These are phyloP conservation scores for Myxozyma vanderwaltii DNA, from an alignment of 805 yeast genomes.

Conservation along the genomic window DNA sequence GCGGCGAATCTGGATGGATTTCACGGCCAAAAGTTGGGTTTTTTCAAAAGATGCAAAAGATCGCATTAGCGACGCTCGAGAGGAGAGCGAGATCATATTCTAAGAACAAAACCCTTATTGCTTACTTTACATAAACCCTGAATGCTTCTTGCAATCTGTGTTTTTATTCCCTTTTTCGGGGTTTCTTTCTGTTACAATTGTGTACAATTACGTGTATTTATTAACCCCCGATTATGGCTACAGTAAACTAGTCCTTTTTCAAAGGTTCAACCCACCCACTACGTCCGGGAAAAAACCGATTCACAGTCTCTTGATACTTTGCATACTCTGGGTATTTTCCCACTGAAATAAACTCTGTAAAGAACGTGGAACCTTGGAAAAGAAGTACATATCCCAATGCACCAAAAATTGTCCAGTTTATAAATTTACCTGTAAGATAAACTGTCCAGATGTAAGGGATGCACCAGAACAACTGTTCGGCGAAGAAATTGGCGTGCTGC, in stretches of 20 bases:
- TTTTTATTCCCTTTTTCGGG: no score
- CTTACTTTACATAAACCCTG: no score
- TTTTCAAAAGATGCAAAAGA: background rate
- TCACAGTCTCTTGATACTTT: conserved; percentile 23
- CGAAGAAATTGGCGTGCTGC: conserved; percentile 28
- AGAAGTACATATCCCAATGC: conserved; percentile 20
- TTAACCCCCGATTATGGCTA: no score
- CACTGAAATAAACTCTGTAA: conserved; percentile 24
- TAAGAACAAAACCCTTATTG: background rate
- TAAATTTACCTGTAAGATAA: conserved; percentile 1
- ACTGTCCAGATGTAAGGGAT: conserved; percentile 24
- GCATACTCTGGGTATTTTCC: conserved; percentile 26
- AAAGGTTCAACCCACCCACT: conserved; percentile 23
- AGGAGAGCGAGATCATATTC: conserved; percentile 3
- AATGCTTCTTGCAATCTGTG: no score
- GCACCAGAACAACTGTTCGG: conserved; percentile 29
- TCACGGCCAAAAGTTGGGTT: background rate
- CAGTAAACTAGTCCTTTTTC: conserved; percentile 6
- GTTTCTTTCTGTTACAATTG: no score
- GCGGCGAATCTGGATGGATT: background rate
- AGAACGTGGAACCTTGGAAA: conserved; percentile 29
- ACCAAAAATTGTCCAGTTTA: conserved; percentile 31
- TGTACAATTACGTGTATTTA: no score
- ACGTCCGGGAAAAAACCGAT: conserved; percentile 23
- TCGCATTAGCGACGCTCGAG: background rate